Evolutionary conservation across 2,329 filamentous ascomycete genomes (phyloP).

Genomic region (Arachnomyces sp.): DNA sequence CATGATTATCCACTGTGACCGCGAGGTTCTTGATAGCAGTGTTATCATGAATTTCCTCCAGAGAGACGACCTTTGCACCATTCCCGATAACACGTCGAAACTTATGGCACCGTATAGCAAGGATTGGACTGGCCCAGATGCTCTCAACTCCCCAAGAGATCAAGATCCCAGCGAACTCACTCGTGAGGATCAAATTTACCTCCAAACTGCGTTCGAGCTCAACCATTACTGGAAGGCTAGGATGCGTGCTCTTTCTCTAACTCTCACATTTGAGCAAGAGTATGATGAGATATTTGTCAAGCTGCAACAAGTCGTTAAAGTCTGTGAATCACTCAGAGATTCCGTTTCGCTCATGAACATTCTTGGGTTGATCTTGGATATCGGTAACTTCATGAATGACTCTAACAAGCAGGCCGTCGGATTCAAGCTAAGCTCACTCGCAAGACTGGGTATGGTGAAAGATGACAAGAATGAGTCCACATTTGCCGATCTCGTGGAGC

Average conservation of each 20-base stretch:
- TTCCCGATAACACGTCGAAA: constrained; percentile 84
- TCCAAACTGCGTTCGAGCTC: constrained; percentile 86
- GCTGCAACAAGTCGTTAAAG: constrained; percentile 73
- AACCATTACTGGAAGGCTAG: constrained; percentile 98
- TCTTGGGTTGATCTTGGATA: constrained; percentile 88
- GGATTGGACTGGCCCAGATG: constrained; percentile 88
- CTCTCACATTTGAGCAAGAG: constrained; percentile 72
- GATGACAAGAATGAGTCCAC: constrained; percentile 98
- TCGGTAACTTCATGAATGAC: constrained; percentile 99
- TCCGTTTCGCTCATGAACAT: constrained; percentile 94
- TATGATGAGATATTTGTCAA: constrained; percentile 87
- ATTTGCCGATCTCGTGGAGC: constrained; percentile 89
- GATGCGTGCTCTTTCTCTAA: constrained; percentile 83
- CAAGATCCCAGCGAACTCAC: constrained; percentile 82
- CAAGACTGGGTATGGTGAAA: constrained; percentile 92
- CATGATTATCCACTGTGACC: constrained; percentile 94
- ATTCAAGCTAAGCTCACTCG: constrained; percentile 94
- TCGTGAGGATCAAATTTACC: constrained; percentile 87
- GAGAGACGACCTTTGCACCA: constrained; percentile 83
- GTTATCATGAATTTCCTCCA: constrained; percentile 97
- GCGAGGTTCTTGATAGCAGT: constrained; percentile 73
- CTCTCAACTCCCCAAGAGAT: constrained; percentile 67
- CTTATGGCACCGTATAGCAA: constrained; percentile 91
- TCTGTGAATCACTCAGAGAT: constrained; percentile 82
- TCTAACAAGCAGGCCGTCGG: constrained; percentile 95